phyloP scores from a whole-genome alignment of 306 rosid genomes.

The Quercus wislizeni region DNA sequence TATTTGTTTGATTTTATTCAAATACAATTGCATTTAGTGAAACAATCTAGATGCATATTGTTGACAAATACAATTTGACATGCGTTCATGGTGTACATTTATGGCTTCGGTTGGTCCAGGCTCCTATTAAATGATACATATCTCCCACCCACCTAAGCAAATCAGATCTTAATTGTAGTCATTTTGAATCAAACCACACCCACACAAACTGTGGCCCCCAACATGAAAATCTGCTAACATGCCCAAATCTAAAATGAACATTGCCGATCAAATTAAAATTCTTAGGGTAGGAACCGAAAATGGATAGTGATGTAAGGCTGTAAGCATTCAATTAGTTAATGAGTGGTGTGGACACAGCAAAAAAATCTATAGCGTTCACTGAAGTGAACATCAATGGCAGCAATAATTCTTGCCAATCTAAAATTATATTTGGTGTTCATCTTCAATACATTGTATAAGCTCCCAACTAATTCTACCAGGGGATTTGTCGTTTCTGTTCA shows the following conservation, averaged over 20 bases:
- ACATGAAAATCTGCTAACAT: too few species aligned
- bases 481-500: conserved; percentile 33
- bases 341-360: neutral
- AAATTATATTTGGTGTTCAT: conserved; percentile 1
- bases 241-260: too few species aligned
- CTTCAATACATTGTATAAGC: conserved; percentile 8
- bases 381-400: neutral
- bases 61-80: neutral
- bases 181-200: too few species aligned
- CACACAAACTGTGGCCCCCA: too few species aligned
- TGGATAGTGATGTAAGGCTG: neutral
- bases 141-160: too few species aligned
- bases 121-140: too few species aligned
- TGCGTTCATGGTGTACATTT: neutral
- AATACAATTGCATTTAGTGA: too few species aligned
- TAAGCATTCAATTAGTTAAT: neutral
- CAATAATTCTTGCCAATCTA: conserved; percentile 23
- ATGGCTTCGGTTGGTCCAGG: neutral
- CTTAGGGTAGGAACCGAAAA: neutral
- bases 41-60: too few species aligned
- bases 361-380: neutral
- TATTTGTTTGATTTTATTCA: neutral
- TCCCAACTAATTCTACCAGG: conserved; percentile 23
- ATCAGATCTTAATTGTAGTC: too few species aligned
- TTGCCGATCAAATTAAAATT: too few species aligned